Conservation (phyloP, 1,284 basidiomycete species). For the Volvariella surrecta region DNA sequence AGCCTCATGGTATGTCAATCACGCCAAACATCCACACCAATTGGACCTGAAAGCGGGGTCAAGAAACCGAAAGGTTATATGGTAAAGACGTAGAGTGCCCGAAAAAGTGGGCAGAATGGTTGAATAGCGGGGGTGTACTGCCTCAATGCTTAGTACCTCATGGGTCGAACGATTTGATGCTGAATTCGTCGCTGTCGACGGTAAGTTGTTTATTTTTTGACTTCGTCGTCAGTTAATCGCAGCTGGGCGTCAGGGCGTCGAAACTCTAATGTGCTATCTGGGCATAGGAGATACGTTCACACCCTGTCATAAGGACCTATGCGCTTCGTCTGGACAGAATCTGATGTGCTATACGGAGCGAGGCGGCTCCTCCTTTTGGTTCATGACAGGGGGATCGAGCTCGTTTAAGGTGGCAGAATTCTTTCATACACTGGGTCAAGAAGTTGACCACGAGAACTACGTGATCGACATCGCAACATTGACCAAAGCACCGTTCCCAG, state of each 20-base stretch:
- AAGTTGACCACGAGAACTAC: slow-evolving; percentile 66
- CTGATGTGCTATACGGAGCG: slow-evolving; percentile 71
- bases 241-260: slow-evolving; percentile 38
- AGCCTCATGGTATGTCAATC: slow-evolving; percentile 31
- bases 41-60: slow-evolving; percentile 4
- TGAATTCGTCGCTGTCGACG: slow-evolving; percentile 32
- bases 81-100: slow-evolving; percentile 71
- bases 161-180: slow-evolving; percentile 44
- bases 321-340: slow-evolving; percentile 74
- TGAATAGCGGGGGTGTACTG: slow-evolving; percentile 34
- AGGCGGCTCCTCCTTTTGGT: slow-evolving; percentile 68
- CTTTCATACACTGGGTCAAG: slow-evolving; percentile 49
- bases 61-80: slow-evolving; percentile 58
- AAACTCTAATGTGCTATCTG: slow-evolving; percentile 75
- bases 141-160: slow-evolving; percentile 41
- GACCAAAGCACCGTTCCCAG: slow-evolving; percentile 50
- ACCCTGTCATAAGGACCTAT: slow-evolving; percentile 72
- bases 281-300: slow-evolving; percentile 72
- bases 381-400: slow-evolving; percentile 59
- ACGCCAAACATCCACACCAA: too few relatives aligned
- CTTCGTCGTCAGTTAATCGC: neutral
- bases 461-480: slow-evolving; percentile 55
- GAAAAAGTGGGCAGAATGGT: slow-evolving; percentile 49
- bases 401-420: slow-evolving; percentile 44
- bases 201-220: slow-evolving; percentile 25